Evolutionary conservation across 352 stramenopile genomes (phyloP).

Genomic region (Thraustochytrium striatum): DNA sequence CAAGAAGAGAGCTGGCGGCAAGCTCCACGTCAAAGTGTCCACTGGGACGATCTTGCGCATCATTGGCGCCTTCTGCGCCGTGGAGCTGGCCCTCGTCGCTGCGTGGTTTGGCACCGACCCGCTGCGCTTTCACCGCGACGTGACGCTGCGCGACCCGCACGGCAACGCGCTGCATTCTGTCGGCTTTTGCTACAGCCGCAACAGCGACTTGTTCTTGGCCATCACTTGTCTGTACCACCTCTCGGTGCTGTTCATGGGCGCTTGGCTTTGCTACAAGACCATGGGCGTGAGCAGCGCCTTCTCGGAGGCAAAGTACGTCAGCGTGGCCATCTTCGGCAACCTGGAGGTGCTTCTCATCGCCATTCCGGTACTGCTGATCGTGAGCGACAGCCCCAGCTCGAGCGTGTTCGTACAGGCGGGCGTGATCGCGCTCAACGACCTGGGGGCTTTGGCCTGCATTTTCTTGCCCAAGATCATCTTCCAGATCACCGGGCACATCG

Average conservation of each 20-base stretch:
- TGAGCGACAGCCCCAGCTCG: no score
- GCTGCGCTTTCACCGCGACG: neutral
- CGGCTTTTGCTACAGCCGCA: no score
- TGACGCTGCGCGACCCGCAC: no score
- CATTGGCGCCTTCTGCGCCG: neutral
- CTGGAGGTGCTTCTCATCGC: constrained; percentile 5
- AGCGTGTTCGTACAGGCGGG: no score
- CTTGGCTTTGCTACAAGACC: no score
- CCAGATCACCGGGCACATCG: no score
- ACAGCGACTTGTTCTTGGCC: no score
- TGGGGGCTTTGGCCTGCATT: neutral
- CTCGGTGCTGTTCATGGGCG: neutral
- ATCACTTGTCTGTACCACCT: neutral
- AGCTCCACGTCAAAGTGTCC: neutral
- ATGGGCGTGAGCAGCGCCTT: no score
- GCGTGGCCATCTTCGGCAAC: neutral
- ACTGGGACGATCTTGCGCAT: neutral
- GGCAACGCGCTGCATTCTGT: no score
- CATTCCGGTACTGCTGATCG: no score
- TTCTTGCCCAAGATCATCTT: neutral
- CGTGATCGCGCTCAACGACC: no score
- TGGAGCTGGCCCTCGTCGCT: constrained; percentile 4
- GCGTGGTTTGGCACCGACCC: neutral
- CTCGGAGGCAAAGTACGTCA: no score
- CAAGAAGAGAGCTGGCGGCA: neutral